These are phyloP conservation scores for Penicillium waksmanii DNA, from an alignment of 495 filamentous ascomycete species.

Conservation along the genomic window DNA sequence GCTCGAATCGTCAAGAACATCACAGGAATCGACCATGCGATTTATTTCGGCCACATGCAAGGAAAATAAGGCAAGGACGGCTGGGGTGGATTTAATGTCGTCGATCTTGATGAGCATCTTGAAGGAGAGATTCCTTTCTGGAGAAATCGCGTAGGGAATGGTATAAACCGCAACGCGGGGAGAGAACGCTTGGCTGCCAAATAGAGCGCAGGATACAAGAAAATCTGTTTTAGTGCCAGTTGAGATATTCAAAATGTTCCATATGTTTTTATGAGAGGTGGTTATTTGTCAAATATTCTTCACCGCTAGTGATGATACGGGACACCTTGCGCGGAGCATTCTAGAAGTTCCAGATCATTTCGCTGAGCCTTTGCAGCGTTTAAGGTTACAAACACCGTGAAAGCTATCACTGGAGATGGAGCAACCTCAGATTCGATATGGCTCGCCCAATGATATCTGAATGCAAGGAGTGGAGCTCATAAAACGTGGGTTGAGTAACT, in stretches of 20 bases:
- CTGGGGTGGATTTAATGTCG: constrained; percentile 1
- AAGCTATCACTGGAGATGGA: background rate
- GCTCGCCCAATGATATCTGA: background rate
- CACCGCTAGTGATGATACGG: background rate
- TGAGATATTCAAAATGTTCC: background rate
- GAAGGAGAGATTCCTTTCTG: background rate
- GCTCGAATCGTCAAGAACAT: background rate
- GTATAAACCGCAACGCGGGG: background rate
- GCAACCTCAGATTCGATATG: background rate
- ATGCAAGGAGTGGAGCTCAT: background rate
- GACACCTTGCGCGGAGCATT: background rate
- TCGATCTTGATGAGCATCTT: constrained; percentile 5
- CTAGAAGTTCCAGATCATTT: background rate
- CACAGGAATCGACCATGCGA: background rate
- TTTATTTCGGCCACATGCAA: constrained; percentile 3
- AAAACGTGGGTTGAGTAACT: background rate
- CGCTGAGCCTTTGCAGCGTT: background rate
- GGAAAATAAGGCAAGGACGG: background rate
- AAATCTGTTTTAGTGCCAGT: background rate
- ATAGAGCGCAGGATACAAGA: background rate
- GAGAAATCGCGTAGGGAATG: background rate
- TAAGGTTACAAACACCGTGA: background rate
- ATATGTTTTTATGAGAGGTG: background rate
- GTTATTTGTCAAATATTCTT: background rate
- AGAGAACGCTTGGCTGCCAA: background rate